phyloP scores from a whole-genome alignment of 2,329 filamentous ascomycete species.

The Calonectria pteridis region DNA sequence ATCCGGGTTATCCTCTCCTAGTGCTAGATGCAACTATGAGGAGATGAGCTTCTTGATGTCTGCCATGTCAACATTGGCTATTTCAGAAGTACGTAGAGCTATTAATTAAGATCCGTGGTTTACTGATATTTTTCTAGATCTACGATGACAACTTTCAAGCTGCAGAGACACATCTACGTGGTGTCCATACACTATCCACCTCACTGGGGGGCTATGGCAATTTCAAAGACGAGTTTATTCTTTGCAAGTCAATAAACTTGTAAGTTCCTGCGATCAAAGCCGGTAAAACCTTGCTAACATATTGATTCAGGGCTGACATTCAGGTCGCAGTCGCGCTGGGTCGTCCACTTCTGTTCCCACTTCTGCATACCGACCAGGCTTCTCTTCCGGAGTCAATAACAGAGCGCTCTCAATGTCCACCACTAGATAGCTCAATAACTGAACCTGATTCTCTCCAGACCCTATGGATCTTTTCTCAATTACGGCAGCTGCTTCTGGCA shows the following conservation, averaged over 20 bases:
- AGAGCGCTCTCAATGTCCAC: background rate
- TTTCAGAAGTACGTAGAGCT: background rate
- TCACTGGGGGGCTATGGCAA: background rate
- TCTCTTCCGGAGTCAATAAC: background rate
- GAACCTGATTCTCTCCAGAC: background rate
- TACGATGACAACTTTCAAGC: slow-evolving; percentile 7
- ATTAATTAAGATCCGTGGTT: background rate
- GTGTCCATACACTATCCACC: background rate
- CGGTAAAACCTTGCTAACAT: background rate
- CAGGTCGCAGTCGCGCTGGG: slow-evolving; percentile 5
- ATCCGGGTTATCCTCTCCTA: background rate
- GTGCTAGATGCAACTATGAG: background rate
- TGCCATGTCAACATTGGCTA: slow-evolving; percentile 13
- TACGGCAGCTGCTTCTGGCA: slow-evolving; percentile 1
- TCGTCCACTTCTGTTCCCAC: background rate
- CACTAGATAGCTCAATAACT: background rate
- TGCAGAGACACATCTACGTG: slow-evolving; percentile 2
- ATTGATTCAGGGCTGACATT: background rate
- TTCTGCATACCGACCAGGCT: background rate
- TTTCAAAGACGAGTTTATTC: background rate
- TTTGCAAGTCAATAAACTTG: slow-evolving; percentile 20
- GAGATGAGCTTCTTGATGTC: background rate
- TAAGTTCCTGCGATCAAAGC: background rate
- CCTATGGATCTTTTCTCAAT: background rate
- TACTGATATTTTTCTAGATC: background rate